These are phyloP conservation scores for thale cress (Arabidopsis thaliana) DNA, from an alignment of 345 rosid genomes.

Conservation along the genomic window DNA sequence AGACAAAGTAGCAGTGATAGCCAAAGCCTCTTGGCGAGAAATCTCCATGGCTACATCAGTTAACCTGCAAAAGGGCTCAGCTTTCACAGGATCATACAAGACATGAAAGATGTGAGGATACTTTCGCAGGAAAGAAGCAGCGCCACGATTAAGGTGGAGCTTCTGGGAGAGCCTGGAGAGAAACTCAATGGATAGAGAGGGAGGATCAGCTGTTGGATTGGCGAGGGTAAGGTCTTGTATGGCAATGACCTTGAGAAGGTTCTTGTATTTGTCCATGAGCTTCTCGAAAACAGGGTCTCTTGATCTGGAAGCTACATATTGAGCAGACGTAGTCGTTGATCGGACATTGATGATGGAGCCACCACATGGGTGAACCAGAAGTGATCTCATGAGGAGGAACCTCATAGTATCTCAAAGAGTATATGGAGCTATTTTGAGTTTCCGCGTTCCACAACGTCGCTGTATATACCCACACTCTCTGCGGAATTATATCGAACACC, in stretches of 20 bases:
- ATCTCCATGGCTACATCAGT: conserved; percentile 62
- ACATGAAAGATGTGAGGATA: conserved; percentile 81
- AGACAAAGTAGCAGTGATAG: conserved; percentile 53
- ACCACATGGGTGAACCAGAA: conserved; percentile 25
- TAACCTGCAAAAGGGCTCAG: conserved; percentile 67
- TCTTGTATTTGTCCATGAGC: conserved; percentile 86
- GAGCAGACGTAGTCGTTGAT: conserved; percentile 72
- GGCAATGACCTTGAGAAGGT: conserved; percentile 72
- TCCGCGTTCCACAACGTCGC: background rate
- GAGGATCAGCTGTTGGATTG: conserved; percentile 56
- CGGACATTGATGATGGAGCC: conserved; percentile 43
- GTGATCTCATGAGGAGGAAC: conserved; percentile 32
- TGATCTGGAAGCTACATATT: conserved; percentile 72
- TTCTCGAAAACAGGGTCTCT: conserved; percentile 88
- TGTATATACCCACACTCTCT: conserved; percentile 1
- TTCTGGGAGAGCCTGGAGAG: conserved; percentile 81
- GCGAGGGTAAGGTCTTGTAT: conserved; percentile 83
- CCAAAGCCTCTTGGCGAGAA: conserved; percentile 63
- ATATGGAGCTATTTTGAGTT: background rate
- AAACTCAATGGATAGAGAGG: conserved; percentile 76
- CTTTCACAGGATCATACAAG: conserved; percentile 60
- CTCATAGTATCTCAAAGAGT: conserved; percentile 33
- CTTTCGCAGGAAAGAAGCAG: conserved; percentile 71
- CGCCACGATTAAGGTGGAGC: conserved; percentile 85
- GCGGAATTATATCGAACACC: conserved; percentile 43